phyloP scores from a whole-genome alignment of 2,329 filamentous ascomycete species.

The Alternaria metachromatica region DNA sequence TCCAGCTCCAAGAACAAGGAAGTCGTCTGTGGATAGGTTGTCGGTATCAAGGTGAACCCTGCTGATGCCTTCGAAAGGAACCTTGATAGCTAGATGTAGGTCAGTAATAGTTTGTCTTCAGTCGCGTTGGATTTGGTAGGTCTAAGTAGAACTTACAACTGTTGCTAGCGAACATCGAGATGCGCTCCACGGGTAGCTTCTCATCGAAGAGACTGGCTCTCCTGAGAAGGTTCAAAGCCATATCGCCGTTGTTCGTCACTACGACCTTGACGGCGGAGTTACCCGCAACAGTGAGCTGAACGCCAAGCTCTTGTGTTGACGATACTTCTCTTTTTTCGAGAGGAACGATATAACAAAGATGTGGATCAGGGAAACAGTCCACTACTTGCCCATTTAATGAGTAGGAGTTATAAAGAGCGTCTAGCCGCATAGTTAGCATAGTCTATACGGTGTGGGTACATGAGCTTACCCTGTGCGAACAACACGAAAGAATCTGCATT shows the following conservation, averaged over 20 bases:
- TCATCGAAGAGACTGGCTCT: constrained; percentile 62
- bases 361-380: background rate
- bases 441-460: background rate
- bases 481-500: background rate
- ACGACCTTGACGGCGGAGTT: constrained; percentile 63
- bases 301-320: constrained; percentile 19
- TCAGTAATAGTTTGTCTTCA: background rate
- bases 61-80: background rate
- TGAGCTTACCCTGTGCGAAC: background rate
- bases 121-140: background rate
- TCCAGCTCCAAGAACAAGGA: background rate
- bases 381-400: background rate
- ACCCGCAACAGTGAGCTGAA: constrained; percentile 56
- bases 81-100: background rate
- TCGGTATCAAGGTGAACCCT: background rate
- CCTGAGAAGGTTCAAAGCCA: constrained; percentile 60
- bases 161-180: constrained; percentile 59
- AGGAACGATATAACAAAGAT: too few species aligned
- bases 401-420: background rate
- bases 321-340: background rate
- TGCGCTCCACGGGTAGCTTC: constrained; percentile 60
- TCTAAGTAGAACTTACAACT: background rate
- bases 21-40: background rate
- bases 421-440: background rate
- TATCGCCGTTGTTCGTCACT: constrained; percentile 61